Percentiles rank a stretch among this genome's conserved stretches.
Evolutionary conservation across 345 rosid genomes (phyloP).

Genomic region (Eucalyptus regnans): DNA sequence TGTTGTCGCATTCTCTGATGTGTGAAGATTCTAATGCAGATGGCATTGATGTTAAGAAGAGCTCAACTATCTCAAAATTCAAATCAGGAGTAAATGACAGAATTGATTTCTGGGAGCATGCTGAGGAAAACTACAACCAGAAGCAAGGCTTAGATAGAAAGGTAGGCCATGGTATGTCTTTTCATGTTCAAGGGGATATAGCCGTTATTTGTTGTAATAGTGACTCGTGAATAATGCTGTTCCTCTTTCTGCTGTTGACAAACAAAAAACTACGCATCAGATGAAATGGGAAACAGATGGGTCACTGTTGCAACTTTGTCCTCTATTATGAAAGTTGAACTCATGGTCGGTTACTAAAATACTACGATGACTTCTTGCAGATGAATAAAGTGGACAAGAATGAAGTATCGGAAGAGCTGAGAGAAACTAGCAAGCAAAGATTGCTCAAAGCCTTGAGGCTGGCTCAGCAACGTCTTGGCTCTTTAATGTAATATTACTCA

Average conservation of each 20-base stretch:
- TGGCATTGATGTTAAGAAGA: slow-evolving; percentile 26
- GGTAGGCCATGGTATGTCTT: slow-evolving; percentile 12
- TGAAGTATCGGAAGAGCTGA: slow-evolving; percentile 43
- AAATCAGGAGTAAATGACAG: slow-evolving; percentile 44
- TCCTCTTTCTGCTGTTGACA: not conserved
- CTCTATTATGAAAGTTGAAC: not conserved
- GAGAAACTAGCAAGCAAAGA: slow-evolving; percentile 70
- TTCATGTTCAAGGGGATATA: not conserved
- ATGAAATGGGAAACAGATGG: not conserved
- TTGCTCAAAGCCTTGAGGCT: slow-evolving; percentile 39
- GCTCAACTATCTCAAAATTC: slow-evolving; percentile 28
- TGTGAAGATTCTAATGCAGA: slow-evolving; percentile 17
- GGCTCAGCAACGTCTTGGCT: slow-evolving; percentile 40
- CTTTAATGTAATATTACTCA: slow-evolving; percentile 13
- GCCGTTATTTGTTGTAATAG: not conserved
- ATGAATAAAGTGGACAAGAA: slow-evolving; percentile 51
- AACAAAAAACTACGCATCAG: not conserved
- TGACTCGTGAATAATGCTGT: not conserved
- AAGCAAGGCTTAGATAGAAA: slow-evolving; percentile 33
- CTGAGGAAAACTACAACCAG: slow-evolving; percentile 57
- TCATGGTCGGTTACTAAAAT: not conserved
- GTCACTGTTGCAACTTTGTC: not conserved
- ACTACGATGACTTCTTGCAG: slow-evolving; percentile 8
- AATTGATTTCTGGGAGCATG: slow-evolving; percentile 55
- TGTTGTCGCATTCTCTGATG: not conserved